A percentile compares a stretch with the other conserved stretches of the same genome.
These are phyloP conservation scores for Botrytis fragariae DNA, from an alignment of 2,329 filamentous ascomycete species.

Conservation along the genomic window DNA sequence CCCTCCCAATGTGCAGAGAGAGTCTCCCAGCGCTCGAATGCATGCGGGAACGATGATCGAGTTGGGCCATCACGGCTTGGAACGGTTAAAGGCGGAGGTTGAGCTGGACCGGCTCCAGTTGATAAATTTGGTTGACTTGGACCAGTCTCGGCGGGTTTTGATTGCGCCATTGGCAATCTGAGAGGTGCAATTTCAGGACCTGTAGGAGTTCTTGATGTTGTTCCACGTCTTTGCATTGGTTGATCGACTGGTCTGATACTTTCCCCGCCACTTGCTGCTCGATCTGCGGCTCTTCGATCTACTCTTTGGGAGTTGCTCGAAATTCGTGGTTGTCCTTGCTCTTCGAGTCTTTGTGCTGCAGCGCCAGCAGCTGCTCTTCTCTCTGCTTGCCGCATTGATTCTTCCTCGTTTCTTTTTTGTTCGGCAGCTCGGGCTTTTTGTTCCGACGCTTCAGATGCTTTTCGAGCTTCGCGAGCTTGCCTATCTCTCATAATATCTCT, in stretches of 20 bases:
- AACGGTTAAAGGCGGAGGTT: conserved; percentile 16
- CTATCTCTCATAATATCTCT: conserved; percentile 90
- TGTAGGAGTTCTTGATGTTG: conserved; percentile 31
- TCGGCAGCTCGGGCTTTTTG: conserved; percentile 51
- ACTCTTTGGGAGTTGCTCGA: conserved; percentile 37
- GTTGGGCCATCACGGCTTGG: conserved; percentile 32
- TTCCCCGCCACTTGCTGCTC: conserved; percentile 25
- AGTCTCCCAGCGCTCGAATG: conserved; percentile 96
- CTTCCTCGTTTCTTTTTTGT: conserved; percentile 53
- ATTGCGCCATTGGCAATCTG: conserved; percentile 35
- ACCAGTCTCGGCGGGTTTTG: conserved; percentile 26
- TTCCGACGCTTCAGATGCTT: conserved; percentile 51
- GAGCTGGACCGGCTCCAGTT: conserved; percentile 14
- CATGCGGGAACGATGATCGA: conserved; percentile 83
- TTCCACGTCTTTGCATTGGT: conserved; percentile 33
- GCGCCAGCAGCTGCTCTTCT: conserved; percentile 58
- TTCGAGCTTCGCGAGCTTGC: conserved; percentile 70
- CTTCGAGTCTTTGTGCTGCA: conserved; percentile 41
- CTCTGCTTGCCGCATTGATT: conserved; percentile 54
- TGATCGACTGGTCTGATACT: conserved; percentile 23
- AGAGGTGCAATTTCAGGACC: conserved; percentile 31
- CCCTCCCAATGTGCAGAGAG: conserved; percentile 98
- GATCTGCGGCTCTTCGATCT: conserved; percentile 32
- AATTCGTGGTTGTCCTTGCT: conserved; percentile 31
- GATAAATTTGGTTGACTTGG: conserved; percentile 18